Conservation (phyloP, 495 filamentous ascomycete species). For the Penicillium lividum region DNA sequence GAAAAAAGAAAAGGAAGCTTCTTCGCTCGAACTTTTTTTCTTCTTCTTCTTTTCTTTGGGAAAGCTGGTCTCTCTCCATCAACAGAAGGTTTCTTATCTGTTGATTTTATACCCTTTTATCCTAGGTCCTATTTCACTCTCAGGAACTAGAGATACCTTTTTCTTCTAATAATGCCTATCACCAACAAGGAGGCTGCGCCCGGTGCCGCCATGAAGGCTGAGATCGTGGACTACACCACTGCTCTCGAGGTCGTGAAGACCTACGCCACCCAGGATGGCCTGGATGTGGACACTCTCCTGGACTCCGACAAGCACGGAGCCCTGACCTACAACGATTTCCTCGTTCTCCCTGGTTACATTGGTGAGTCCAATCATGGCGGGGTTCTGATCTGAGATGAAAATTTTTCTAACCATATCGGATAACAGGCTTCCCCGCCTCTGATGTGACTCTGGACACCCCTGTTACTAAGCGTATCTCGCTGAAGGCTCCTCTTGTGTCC, state of each 20-base stretch:
- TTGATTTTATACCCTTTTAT: constrained; percentile 38
- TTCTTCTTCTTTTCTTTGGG: constrained; percentile 56
- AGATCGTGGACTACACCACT: constrained; percentile 57
- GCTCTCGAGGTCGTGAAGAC: constrained; percentile 76
- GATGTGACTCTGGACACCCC: constrained; percentile 86
- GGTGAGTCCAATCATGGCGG: constrained; percentile 42
- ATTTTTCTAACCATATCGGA: constrained; percentile 13
- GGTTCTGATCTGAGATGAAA: constrained; percentile 4
- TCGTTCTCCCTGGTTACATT: constrained; percentile 66
- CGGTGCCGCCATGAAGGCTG: constrained; percentile 46
- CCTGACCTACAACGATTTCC: constrained; percentile 81
- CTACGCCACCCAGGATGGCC: constrained; percentile 76
- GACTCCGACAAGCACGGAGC: constrained; percentile 87
- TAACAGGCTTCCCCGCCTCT: constrained; percentile 79
- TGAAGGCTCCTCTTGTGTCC: constrained; percentile 94
- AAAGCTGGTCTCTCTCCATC: constrained; percentile 57
- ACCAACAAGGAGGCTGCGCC: constrained; percentile 60
- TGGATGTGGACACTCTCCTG: constrained; percentile 77
- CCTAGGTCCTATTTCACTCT: constrained; percentile 10
- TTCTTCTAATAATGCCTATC: constrained; percentile 64
- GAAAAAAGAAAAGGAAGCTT: constrained; percentile 38
- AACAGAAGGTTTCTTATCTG: constrained; percentile 50
- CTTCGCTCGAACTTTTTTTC: constrained; percentile 44
- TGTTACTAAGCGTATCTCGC: constrained; percentile 86
- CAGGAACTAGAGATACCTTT: constrained; percentile 21